phyloP scores from a whole-genome alignment of 73 alveolate species.

The Breviolum minutum region DNA sequence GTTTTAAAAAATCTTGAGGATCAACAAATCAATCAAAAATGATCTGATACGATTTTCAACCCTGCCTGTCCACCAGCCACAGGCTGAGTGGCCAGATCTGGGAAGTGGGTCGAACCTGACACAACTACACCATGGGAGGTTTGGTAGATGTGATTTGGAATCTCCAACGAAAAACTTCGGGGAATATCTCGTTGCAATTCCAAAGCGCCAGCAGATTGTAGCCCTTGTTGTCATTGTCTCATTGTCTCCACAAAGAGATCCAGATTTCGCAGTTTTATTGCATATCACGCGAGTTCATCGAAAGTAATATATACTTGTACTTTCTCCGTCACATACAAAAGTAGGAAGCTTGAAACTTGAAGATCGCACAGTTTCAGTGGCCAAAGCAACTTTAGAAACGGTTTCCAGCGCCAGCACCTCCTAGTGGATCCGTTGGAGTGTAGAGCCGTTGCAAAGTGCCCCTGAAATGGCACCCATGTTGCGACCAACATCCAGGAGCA shows the following conservation, averaged over 20 bases:
- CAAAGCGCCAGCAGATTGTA: neutral
- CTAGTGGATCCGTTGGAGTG: conserved; percentile 80
- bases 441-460: conserved; percentile 92
- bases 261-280: too few species aligned
- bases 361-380: too few species aligned
- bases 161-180: too few species aligned
- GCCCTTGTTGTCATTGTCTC: neutral
- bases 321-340: too few species aligned
- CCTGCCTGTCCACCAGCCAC: conserved; percentile 55
- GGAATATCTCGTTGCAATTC: too few species aligned
- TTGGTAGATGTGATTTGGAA: too few species aligned
- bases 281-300: too few species aligned
- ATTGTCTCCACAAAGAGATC: too few species aligned
- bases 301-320: too few species aligned
- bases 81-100: conserved; percentile 89
- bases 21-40: neutral
- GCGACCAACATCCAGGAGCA: too few species aligned
- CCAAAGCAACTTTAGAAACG: neutral
- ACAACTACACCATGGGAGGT: too few species aligned
- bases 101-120: conserved; percentile 66
- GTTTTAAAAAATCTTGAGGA: neutral
- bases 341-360: too few species aligned
- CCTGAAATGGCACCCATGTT: neutral
- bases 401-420: conserved; percentile 19
- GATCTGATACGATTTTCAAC: neutral